These are phyloP conservation scores for Phalaenopsis aphrodite DNA, from an alignment of 106 monocot genomes.

Conservation along the genomic window DNA sequence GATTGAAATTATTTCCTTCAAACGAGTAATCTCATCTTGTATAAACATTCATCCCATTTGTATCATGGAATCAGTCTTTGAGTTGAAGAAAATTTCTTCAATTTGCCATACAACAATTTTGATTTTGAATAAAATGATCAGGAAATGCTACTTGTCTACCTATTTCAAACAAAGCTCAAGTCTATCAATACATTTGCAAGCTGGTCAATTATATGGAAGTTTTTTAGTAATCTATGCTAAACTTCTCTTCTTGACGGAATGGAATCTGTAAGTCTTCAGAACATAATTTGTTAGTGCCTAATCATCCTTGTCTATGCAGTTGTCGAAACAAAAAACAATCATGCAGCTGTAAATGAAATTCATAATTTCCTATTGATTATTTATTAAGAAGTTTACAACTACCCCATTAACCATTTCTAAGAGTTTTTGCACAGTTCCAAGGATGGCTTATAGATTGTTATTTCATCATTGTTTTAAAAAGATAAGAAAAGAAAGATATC, in stretches of 20 bases:
- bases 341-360: not conserved
- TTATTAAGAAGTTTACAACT: not conserved
- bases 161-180: too few species aligned
- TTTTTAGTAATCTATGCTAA: not conserved
- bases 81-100: too few species aligned
- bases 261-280: not conserved
- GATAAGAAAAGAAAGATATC: not conserved
- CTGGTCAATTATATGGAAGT: not conserved
- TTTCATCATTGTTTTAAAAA: not conserved
- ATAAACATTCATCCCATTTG: too few species aligned
- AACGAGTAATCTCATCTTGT: too few species aligned
- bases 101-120: too few species aligned
- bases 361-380: not conserved
- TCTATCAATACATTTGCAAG: not conserved
- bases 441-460: not conserved
- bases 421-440: not conserved
- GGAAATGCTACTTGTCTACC: too few species aligned
- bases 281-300: not conserved
- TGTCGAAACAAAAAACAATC: not conserved
- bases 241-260: not conserved
- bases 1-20: too few species aligned
- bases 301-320: not conserved
- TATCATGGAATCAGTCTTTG: too few species aligned
- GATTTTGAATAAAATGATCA: too few species aligned
- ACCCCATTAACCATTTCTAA: not conserved